Evolutionary conservation across 768 basidiomycete species (phyloP), one percentile per base, ranked within the genome.

Genomic region (Suillus variegatus): DNA sequence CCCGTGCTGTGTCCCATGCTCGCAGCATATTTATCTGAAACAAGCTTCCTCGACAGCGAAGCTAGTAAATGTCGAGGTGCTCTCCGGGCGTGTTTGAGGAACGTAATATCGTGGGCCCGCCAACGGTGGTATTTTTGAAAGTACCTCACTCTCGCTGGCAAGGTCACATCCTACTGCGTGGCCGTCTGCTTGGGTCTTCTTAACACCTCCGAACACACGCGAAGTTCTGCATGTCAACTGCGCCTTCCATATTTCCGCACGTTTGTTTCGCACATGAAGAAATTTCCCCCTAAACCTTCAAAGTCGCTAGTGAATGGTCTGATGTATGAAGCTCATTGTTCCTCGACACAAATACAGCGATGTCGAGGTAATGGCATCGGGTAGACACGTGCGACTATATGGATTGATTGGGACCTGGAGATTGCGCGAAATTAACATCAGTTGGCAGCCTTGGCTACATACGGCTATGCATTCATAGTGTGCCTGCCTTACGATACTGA

Each of bases 161-260:
- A 55, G 54, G 54, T 35, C 35, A 13, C 20, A 55, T 55, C 35
- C 12, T 35, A 20, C 20, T 36, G 54, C 35, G 35, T 55, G 18
- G 20, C 54, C 54, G 32, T n/a, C 54, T 55, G 54, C 12, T 20
- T 35, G 54, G 35, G 32, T 36, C 54, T n/a, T n/a, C 54, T 55
- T 55, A 55, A 55, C 54, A 36, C 54, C 54, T 36, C 54, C 54
- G 20, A 55, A n/a, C 35, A 55, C 54, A 32, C 32, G 52, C 52
- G 8, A 38, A 10, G 36, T 32, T 52, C 9, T 54, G 28, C 25
- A 52, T 28, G 14, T 28, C 51, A 52, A 16, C 28, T 35, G 54
- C 20, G 20, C 32, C 28, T n/a, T 36, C 32, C 54, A 20, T 13
- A 55, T n/a, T 55, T 6, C 35, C 54, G 54, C 54, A n/a, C 20